Conservation (phyloP, 1,284 basidiomycete species). For the Phellinidium pouzarii region DNA sequence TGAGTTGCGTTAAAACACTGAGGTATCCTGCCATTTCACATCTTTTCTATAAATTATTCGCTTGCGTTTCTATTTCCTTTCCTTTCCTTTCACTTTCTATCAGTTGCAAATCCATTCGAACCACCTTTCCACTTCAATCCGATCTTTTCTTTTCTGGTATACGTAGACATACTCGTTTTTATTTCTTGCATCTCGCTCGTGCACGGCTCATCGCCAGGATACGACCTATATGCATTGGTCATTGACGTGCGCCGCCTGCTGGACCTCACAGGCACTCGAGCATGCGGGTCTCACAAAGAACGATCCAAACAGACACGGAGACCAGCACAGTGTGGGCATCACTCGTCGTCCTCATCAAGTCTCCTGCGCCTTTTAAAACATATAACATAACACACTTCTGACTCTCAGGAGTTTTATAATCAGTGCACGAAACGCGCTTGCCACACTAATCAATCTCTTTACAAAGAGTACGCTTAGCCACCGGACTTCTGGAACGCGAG, state of each 20-base stretch:
- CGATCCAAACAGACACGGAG: constrained; percentile 4
- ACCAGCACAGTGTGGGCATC: constrained; percentile 25
- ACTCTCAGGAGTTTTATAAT: too few relatives aligned
- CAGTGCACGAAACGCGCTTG: too few relatives aligned
- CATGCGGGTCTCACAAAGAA: constrained; percentile 21
- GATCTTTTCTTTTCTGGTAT: constrained; percentile 23
- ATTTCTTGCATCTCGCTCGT: constrained; percentile 23
- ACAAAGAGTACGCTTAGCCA: too few relatives aligned
- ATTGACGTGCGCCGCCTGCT: constrained; percentile 23
- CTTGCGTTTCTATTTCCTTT: not conserved
- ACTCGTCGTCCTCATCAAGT: too few relatives aligned
- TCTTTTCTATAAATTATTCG: too few relatives aligned
- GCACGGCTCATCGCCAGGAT: constrained; percentile 15
- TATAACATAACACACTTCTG: too few relatives aligned
- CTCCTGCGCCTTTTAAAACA: too few relatives aligned
- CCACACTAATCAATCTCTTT: too few relatives aligned
- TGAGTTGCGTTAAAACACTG: too few relatives aligned
- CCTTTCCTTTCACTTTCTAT: not conserved
- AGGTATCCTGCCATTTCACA: too few relatives aligned
- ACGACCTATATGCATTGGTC: constrained; percentile 9
- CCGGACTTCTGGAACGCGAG: too few relatives aligned
- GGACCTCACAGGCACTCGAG: constrained; percentile 14
- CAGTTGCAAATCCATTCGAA: too few relatives aligned
- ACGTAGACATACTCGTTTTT: constrained; percentile 24
- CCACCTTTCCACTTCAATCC: constrained; percentile 5